Base-by-base conservation (phyloP, 73 alveolate genomes). In the Symbiodinium pilosum region DNA sequence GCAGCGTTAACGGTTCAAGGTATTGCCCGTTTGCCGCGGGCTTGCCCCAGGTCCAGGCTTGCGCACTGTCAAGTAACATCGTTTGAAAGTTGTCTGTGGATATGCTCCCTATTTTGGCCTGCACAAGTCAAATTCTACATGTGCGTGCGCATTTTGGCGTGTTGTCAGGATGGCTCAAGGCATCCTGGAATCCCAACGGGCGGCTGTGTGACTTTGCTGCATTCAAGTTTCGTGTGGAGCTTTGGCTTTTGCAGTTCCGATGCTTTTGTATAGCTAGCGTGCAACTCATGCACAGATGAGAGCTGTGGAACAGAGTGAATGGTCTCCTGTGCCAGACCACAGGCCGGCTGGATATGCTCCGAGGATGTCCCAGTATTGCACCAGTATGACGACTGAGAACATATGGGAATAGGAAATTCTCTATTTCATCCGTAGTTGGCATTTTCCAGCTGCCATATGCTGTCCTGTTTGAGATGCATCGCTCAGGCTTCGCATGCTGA, bases 401-500 rank as follows among this genome's bases (percentile, higher is more conserved):
- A n/a, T n/a, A n/a, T n/a, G n/a, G n/a, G n/a, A n/a, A n/a, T n/a
- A n/a, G n/a, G n/a, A n/a, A n/a, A n/a, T n/a, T n/a, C n/a, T n/a
- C n/a, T n/a, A n/a, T n/a, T n/a, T n/a, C n/a, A n/a, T n/a, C n/a
- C n/a, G n/a, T n/a, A n/a, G n/a, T n/a, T n/a, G n/a, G n/a, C n/a
- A n/a, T n/a, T n/a, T n/a, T n/a, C n/a, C n/a, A n/a, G n/a, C n/a
- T n/a, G n/a, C n/a, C n/a, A n/a, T n/a, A n/a, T n/a, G n/a, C n/a
- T n/a, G n/a, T n/a, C n/a, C n/a, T n/a, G n/a, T n/a, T n/a, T n/a
- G n/a, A n/a, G n/a, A n/a, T n/a, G n/a, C n/a, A n/a, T n/a, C n/a
- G n/a, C 40, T 16, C 44, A 91, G 97, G 97, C 97, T 91, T 51
- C 97, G 97, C 39, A 91, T 91, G 97, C 97, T 91, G 39, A 91